Conservation (phyloP, 352 stramenopile species). For the Globisporangium ultimum region DNA sequence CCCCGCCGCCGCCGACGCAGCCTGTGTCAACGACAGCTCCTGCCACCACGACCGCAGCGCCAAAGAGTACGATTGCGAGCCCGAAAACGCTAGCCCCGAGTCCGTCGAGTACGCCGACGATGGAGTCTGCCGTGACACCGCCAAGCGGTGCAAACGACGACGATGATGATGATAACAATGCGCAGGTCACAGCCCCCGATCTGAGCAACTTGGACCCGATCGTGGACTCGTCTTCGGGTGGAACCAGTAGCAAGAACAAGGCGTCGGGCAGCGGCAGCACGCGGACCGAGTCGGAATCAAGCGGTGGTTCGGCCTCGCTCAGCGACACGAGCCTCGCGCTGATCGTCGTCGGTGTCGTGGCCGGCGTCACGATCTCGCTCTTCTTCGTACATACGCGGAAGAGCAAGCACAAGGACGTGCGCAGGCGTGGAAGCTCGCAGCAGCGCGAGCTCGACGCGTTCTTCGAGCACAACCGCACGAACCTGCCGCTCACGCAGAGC, state of each 20-base stretch:
- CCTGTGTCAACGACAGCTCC: no score
- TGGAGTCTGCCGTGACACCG: slow-evolving; percentile 12
- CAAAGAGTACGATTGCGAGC: no score
- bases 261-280: slow-evolving; percentile 13
- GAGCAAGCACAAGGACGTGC: slow-evolving; percentile 6
- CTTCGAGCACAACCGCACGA: slow-evolving; percentile 85
- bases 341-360: slow-evolving; percentile 45
- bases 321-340: slow-evolving; percentile 34
- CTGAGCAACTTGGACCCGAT: slow-evolving; percentile 36
- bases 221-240: slow-evolving; percentile 7
- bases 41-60: no score
- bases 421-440: slow-evolving; percentile 28
- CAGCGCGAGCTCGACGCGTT: slow-evolving; percentile 86
- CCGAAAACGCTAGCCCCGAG: background rate
- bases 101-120: slow-evolving; percentile 12
- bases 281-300: slow-evolving; percentile 16
- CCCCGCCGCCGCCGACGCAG: background rate
- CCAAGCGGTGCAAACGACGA: slow-evolving; percentile 8
- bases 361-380: slow-evolving; percentile 40
- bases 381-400: slow-evolving; percentile 50
- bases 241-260: slow-evolving; percentile 4
- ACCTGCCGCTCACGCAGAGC: slow-evolving; percentile 61
- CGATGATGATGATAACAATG: slow-evolving; percentile 11
- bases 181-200: slow-evolving; percentile 13
- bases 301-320: slow-evolving; percentile 18